These are phyloP conservation scores for Colletotrichum sp. DNA, from an alignment of 2,329 filamentous ascomycete species.

Conservation along the genomic window DNA sequence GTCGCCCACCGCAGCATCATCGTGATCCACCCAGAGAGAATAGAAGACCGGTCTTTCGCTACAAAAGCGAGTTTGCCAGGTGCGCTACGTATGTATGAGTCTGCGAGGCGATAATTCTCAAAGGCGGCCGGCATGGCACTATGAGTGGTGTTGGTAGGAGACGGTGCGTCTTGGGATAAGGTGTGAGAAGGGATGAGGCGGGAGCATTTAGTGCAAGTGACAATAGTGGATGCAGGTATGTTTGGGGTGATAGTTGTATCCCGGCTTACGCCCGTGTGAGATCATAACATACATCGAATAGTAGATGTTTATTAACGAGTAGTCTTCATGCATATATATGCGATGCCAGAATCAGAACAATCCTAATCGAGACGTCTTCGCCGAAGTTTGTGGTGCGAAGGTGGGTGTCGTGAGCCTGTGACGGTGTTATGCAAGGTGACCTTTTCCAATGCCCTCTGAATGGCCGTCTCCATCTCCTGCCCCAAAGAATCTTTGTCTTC, in stretches of 20 bases:
- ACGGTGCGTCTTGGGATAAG: no score
- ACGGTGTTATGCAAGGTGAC: not conserved
- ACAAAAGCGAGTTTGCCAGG: no score
- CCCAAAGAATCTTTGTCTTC: not conserved
- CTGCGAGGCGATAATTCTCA: not conserved
- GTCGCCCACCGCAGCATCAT: no score
- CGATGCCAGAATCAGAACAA: not conserved
- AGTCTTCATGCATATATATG: not conserved
- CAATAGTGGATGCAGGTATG: not conserved
- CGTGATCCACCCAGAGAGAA: no score
- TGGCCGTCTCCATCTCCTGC: not conserved
- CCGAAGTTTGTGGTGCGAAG: not conserved
- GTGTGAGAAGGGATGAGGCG: no score
- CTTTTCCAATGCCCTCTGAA: not conserved
- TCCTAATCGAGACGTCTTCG: not conserved
- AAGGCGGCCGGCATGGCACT: not conserved
- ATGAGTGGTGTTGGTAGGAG: not conserved
- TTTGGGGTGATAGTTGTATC: not conserved
- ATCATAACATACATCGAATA: not conserved
- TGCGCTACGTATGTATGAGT: no score
- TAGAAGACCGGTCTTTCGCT: no score
- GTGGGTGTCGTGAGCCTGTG: not conserved
- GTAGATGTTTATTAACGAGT: rapidly evolving
- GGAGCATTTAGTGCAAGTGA: not conserved
- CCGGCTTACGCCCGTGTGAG: not conserved